These are phyloP conservation scores for Thelephora aurantiotincta DNA, from an alignment of 768 basidiomycete species.

Conservation along the genomic window DNA sequence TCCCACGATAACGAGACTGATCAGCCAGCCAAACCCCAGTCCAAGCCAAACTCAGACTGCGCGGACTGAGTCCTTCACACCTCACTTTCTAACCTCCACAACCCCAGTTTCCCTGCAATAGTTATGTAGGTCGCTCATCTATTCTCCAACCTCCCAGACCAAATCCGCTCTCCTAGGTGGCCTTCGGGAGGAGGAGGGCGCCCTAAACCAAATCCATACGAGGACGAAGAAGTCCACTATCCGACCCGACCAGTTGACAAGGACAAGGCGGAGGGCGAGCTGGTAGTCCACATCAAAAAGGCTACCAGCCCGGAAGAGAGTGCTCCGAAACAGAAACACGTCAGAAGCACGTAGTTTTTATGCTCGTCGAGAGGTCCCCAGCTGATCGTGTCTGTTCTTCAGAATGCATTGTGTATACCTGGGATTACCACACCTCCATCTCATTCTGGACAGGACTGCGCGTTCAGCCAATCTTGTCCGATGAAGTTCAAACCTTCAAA, in stretches of 20 bases:
- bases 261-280: constrained; percentile 93
- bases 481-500: constrained; percentile 98
- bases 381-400: constrained; percentile 2
- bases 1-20: too few species aligned
- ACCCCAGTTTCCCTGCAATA: not conserved
- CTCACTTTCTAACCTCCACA: too few species aligned
- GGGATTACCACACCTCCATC: constrained; percentile 97
- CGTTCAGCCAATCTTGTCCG: constrained; percentile 91
- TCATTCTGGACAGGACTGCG: constrained; percentile 97
- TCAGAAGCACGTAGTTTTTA: constrained; percentile 66
- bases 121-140: constrained; percentile 4
- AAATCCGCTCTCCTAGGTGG: constrained; percentile 18
- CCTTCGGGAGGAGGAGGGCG: constrained; percentile 11
- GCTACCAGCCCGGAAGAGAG: constrained; percentile 91
- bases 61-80: too few species aligned
- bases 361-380: not conserved
- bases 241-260: constrained; percentile 97
- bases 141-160: constrained; percentile 4
- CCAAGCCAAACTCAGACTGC: too few species aligned
- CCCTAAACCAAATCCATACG: constrained; percentile 24
- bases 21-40: too few species aligned
- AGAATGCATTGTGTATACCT: constrained; percentile 99
- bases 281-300: constrained; percentile 94
- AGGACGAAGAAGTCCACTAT: constrained; percentile 76
- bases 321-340: constrained; percentile 98